phyloP scores from a whole-genome alignment of 1,284 basidiomycete genomes.

The Moesziomyces antarcticus region DNA sequence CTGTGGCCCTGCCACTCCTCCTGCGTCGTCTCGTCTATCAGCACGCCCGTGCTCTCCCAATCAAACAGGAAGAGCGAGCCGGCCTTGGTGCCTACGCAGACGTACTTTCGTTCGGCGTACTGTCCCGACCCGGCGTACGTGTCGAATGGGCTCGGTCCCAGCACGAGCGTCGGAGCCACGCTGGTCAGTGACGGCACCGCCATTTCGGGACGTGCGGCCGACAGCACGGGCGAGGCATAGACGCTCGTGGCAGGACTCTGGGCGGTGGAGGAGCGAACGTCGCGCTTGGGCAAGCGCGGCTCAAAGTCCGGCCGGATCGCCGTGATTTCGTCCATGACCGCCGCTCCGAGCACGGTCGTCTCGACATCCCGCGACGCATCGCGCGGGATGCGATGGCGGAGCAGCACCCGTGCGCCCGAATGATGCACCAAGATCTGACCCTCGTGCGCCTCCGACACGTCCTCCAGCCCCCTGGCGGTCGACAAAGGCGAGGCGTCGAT shows the following conservation, averaged over 20 bases:
- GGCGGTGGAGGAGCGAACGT: conserved; percentile 24
- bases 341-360: conserved; percentile 54
- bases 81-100: conserved; percentile 58
- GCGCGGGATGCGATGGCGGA: conserved; percentile 34
- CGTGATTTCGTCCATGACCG: conserved; percentile 52
- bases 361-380: conserved; percentile 10
- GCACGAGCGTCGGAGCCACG: conserved; percentile 19
- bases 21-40: conserved; percentile 36
- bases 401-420: conserved; percentile 38
- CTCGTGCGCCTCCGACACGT: background rate
- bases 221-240: conserved; percentile 37
- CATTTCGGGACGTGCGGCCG: conserved; percentile 11
- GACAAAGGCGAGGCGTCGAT: conserved; percentile 22
- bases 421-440: conserved; percentile 46
- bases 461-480: background rate
- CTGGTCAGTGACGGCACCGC: background rate
- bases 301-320: conserved; percentile 58
- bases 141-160: conserved; percentile 36
- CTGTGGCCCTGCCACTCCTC: conserved; percentile 60
- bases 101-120: conserved; percentile 59
- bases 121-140: conserved; percentile 23
- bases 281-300: conserved; percentile 39
- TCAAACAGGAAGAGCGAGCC: conserved; percentile 61
- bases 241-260: conserved; percentile 28
- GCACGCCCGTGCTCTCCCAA: conserved; percentile 48